phyloP scores from a whole-genome alignment of 2,329 filamentous ascomycete species.

The Cercospora sp. region DNA sequence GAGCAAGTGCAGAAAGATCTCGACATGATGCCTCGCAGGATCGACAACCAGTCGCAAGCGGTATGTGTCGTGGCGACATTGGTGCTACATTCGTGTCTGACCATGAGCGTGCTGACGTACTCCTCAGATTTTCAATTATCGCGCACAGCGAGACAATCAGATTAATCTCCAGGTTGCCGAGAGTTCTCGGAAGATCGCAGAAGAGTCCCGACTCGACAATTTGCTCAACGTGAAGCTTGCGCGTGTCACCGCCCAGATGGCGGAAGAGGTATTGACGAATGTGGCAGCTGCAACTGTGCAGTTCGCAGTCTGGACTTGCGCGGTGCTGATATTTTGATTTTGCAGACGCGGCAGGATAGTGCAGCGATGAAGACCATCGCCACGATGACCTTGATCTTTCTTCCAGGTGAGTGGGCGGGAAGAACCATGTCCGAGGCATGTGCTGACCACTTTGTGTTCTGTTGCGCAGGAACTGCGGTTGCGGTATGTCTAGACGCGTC shows the following conservation, averaged over 20 bases:
- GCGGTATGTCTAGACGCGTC: slow-evolving; percentile 26
- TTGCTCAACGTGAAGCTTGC: slow-evolving; percentile 39
- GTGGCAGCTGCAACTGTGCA: background rate
- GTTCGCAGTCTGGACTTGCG: background rate
- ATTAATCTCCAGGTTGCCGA: slow-evolving; percentile 38
- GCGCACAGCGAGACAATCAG: slow-evolving; percentile 38
- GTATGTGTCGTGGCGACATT: slow-evolving; percentile 20
- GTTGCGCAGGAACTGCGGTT: slow-evolving; percentile 34
- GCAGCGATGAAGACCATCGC: slow-evolving; percentile 51
- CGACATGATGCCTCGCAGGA: slow-evolving; percentile 37
- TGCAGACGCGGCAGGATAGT: slow-evolving; percentile 38
- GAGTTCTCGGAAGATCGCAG: slow-evolving; percentile 38
- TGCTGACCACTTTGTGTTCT: background rate
- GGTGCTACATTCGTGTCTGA: background rate
- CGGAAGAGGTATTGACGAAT: slow-evolving; percentile 27
- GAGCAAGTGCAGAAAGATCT: slow-evolving; percentile 37
- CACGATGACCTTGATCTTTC: slow-evolving; percentile 47
- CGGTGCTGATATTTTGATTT: background rate
- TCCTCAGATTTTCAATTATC: slow-evolving; percentile 37
- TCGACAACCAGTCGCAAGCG: slow-evolving; percentile 40
- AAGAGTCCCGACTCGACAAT: slow-evolving; percentile 38
- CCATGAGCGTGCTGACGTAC: slow-evolving; percentile 4
- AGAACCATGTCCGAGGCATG: background rate
- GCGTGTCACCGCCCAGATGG: slow-evolving; percentile 38
- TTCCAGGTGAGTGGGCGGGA: slow-evolving; percentile 36